A percentile compares a stretch with the other conserved stretches of the same genome.
These are phyloP conservation scores for Steccherinum ochraceum DNA, from an alignment of 768 basidiomycete species.

Conservation along the genomic window DNA sequence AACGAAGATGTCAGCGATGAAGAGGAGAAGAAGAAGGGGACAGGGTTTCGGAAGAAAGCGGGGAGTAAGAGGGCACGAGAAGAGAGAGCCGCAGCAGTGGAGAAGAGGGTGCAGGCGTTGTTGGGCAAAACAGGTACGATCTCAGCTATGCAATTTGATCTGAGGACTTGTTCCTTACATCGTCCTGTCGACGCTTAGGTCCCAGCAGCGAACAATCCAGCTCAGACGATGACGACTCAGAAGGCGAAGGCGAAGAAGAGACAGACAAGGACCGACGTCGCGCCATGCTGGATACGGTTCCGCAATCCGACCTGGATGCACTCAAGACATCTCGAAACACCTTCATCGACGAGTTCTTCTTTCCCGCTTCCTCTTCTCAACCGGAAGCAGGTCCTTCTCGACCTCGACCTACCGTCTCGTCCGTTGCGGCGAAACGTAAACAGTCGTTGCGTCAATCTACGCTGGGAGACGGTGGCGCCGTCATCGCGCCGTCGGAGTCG, in stretches of 20 bases:
- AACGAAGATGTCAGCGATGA: slow-evolving; percentile 34
- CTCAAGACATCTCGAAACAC: slow-evolving; percentile 38
- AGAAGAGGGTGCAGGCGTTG: slow-evolving; percentile 48
- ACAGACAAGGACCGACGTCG: slow-evolving; percentile 46
- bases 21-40: slow-evolving; percentile 37
- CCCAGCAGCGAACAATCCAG: too few relatives aligned
- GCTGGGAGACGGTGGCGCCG: not conserved
- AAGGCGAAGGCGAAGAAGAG: slow-evolving; percentile 18
- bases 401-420: not conserved
- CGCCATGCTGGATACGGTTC: slow-evolving; percentile 41
- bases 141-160: too few relatives aligned
- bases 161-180: too few relatives aligned
- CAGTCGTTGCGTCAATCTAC: too few relatives aligned
- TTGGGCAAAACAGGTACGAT: slow-evolving; percentile 27
- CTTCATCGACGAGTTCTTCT: slow-evolving; percentile 47
- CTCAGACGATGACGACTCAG: too few relatives aligned
- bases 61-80: slow-evolving; percentile 74
- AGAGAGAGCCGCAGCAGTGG: slow-evolving; percentile 71
- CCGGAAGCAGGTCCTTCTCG: not conserved
- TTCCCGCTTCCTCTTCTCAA: slow-evolving; percentile 21
- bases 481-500: too few relatives aligned
- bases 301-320: slow-evolving; percentile 27
- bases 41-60: slow-evolving; percentile 69
- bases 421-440: not conserved
- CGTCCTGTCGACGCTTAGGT: too few relatives aligned